Evolutionary conservation across 164 flowering plant species (phyloP).

Genomic region (Umbellularia californica): DNA sequence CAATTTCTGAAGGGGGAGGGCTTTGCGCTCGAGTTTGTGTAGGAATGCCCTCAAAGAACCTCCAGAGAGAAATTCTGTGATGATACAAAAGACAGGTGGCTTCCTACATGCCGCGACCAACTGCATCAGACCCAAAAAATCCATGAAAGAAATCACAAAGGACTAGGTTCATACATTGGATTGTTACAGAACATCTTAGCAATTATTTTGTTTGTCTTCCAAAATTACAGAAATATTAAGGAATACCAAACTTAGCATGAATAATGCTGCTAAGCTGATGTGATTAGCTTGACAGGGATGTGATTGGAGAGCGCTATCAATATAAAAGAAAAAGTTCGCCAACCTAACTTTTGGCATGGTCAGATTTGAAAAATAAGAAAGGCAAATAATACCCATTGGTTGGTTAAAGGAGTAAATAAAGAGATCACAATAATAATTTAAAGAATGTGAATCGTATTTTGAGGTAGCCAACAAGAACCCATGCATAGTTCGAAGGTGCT

Average conservation of each 20-base stretch:
- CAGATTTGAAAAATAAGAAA: too few relatives aligned
- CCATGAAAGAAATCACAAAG: background rate
- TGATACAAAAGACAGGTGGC: conserved; percentile 69
- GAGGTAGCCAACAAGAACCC: too few relatives aligned
- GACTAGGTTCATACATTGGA: background rate
- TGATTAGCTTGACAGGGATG: background rate
- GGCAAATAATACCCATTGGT: too few relatives aligned
- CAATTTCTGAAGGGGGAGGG: conserved; percentile 52
- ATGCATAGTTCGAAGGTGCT: too few relatives aligned
- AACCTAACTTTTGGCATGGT: background rate
- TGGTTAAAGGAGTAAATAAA: too few relatives aligned
- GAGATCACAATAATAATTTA: too few relatives aligned
- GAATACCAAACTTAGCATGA: background rate
- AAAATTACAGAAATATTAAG: background rate
- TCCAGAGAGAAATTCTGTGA: conserved; percentile 75
- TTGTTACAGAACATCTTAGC: background rate
- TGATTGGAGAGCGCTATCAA: background rate
- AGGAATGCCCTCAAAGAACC: conserved; percentile 84
- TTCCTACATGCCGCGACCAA: conserved; percentile 75
- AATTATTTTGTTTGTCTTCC: background rate
- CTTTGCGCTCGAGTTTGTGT: conserved; percentile 60
- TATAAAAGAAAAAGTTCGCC: background rate
- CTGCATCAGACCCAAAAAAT: conserved; percentile 34
- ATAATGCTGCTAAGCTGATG: background rate
- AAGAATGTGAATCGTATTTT: too few relatives aligned